Percentiles rank a stretch among this genome's conserved stretches.
These are phyloP conservation scores for Dichotomocladium elegans DNA, from an alignment of 371 early-diverging fungal species.

Conservation along the genomic window DNA sequence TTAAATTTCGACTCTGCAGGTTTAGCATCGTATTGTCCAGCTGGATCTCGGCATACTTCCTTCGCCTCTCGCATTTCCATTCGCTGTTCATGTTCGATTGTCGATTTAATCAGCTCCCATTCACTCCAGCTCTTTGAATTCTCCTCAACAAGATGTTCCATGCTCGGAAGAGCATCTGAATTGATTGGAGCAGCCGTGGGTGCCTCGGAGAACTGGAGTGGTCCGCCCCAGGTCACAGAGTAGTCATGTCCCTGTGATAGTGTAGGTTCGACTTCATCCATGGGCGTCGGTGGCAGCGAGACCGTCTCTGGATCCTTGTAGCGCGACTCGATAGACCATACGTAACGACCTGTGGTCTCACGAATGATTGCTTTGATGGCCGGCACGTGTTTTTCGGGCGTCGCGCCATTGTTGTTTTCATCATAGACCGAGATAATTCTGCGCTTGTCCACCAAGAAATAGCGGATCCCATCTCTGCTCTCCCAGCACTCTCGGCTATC, in stretches of 20 bases:
- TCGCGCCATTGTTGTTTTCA: slow-evolving; percentile 1
- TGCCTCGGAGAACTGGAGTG: not conserved
- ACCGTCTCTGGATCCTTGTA: slow-evolving; percentile 35
- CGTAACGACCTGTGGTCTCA: slow-evolving; percentile 69
- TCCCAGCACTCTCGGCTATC: slow-evolving; percentile 1
- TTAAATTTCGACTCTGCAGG: slow-evolving; percentile 21
- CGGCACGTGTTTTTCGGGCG: slow-evolving; percentile 26
- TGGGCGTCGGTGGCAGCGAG: slow-evolving; percentile 3
- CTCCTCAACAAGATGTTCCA: slow-evolving; percentile 32
- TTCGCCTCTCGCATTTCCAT: slow-evolving; percentile 9
- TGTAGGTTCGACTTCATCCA: too few species aligned
- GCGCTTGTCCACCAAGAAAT: slow-evolving; percentile 64
- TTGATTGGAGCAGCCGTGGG: slow-evolving; percentile 19
- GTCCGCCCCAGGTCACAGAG: too few species aligned
- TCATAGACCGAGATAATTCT: slow-evolving; percentile 57
- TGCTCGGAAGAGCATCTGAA: slow-evolving; percentile 32
- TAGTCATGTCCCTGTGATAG: too few species aligned
- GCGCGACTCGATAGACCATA: slow-evolving; percentile 60
- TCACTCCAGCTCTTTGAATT: slow-evolving; percentile 30
- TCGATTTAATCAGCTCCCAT: slow-evolving; percentile 23
- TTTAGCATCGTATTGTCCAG: slow-evolving; percentile 3
- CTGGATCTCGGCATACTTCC: not conserved
- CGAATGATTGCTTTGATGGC: slow-evolving; percentile 54
- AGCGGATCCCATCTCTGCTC: slow-evolving; percentile 46
- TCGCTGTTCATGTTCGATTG: slow-evolving; percentile 27